A percentile compares a stretch with the other conserved stretches of the same genome.
Evolutionary conservation across 2,329 filamentous ascomycete genomes (phyloP).

Genomic region (Microdochium nivale): DNA sequence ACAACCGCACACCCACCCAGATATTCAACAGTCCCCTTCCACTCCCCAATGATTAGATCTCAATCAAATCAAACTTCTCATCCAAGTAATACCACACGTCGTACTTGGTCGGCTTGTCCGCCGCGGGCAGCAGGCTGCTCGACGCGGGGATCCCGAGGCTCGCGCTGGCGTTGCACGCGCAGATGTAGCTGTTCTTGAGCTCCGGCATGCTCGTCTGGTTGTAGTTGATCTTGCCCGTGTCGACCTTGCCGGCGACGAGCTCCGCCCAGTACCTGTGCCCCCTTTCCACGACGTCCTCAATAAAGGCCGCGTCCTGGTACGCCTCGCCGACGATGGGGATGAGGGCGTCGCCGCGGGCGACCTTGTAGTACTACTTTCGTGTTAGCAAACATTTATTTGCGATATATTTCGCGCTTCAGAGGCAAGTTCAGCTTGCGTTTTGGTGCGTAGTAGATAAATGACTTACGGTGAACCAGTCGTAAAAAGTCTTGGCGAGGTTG

Average conservation of each 20-base stretch:
- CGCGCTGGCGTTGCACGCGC: neutral
- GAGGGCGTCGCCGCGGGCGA: conserved; percentile 23
- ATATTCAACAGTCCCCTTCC: too few relatives aligned
- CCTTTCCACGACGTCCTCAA: conserved; percentile 20
- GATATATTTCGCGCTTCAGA: neutral
- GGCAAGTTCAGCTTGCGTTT: neutral
- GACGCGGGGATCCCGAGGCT: neutral
- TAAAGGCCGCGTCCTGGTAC: conserved; percentile 25
- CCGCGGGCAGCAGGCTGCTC: neutral
- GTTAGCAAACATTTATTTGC: neutral
- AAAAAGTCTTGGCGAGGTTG: conserved; percentile 21
- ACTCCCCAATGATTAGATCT: neutral
- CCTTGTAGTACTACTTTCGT: conserved; percentile 28
- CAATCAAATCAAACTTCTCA: neutral
- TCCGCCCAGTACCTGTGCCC: conserved; percentile 30
- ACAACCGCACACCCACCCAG: too few relatives aligned
- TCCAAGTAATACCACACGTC: neutral
- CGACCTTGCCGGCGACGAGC: conserved; percentile 25
- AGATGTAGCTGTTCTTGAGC: conserved; percentile 20
- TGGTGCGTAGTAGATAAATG: accelerated
- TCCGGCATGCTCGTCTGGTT: conserved; percentile 27
- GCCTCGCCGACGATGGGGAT: conserved; percentile 26
- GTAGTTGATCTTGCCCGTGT: conserved; percentile 27
- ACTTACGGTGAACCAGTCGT: conserved; percentile 30
- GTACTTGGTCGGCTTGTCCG: neutral